These are phyloP conservation scores for Fusarium pseudocircinatum DNA, from an alignment of 2,329 filamentous ascomycete species.

Conservation along the genomic window DNA sequence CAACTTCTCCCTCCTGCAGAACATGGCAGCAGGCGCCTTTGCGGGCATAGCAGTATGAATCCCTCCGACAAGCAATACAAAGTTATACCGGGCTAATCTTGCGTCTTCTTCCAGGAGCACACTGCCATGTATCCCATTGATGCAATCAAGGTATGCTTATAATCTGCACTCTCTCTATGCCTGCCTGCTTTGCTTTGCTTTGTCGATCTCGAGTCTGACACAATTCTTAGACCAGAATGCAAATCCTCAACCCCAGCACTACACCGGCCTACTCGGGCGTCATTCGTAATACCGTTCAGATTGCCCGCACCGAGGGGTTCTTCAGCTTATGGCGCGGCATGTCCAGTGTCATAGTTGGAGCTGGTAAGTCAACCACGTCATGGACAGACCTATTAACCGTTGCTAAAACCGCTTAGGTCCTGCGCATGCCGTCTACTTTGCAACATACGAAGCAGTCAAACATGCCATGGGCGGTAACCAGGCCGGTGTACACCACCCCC, in stretches of 20 bases:
- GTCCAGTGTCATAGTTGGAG: slow-evolving; percentile 94
- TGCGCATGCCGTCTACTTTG: slow-evolving; percentile 97
- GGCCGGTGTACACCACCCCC: slow-evolving; percentile 85
- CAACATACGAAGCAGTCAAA: slow-evolving; percentile 97
- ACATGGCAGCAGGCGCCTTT: slow-evolving; percentile 96
- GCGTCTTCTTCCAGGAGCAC: slow-evolving; percentile 74
- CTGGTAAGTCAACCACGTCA: slow-evolving; percentile 68
- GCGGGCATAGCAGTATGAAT: slow-evolving; percentile 88
- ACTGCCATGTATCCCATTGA: slow-evolving; percentile 99
- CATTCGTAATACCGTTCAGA: slow-evolving; percentile 90
- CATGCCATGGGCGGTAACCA: slow-evolving; percentile 94
- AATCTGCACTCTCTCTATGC: not conserved
- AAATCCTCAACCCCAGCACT: slow-evolving; percentile 86
- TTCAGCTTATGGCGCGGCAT: slow-evolving; percentile 95
- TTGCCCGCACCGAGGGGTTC: slow-evolving; percentile 88
- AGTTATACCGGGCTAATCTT: slow-evolving; percentile 29
- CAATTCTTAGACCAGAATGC: slow-evolving; percentile 85
- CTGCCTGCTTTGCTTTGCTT: not conserved
- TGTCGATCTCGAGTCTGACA: slow-evolving; percentile 29
- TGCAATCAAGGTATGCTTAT: slow-evolving; percentile 82
- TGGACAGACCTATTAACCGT: not conserved
- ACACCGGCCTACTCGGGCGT: slow-evolving; percentile 88
- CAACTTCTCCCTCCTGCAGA: slow-evolving; percentile 92
- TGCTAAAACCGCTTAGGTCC: slow-evolving; percentile 70
- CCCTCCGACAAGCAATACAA: not conserved